phyloP scores from a whole-genome alignment of 352 stramenopile genomes.

The Paralagenidium karlingii region DNA sequence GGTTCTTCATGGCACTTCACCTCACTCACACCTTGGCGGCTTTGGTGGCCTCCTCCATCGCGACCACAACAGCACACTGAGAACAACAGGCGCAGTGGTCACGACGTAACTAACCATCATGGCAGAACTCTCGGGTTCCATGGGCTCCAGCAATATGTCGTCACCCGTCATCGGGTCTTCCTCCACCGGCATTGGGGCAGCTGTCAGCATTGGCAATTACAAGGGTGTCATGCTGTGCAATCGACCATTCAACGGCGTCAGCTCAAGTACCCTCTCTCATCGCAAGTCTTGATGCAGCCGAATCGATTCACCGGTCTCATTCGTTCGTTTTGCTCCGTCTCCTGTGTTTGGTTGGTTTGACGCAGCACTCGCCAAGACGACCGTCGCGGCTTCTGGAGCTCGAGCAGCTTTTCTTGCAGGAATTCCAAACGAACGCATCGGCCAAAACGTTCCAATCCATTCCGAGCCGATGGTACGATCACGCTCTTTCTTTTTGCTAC shows the following conservation, averaged over 20 bases:
- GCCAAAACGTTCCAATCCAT: slow-evolving; percentile 72
- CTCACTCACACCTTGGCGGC: too few relatives aligned
- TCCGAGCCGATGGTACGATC: slow-evolving; percentile 38
- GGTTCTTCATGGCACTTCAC: too few relatives aligned
- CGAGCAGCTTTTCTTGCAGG: slow-evolving; percentile 50
- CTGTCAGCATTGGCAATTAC: slow-evolving; percentile 80
- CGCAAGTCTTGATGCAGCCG: background rate
- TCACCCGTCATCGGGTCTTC: too few relatives aligned
- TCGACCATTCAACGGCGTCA: slow-evolving; percentile 84
- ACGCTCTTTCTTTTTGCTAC: too few relatives aligned
- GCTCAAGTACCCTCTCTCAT: slow-evolving; percentile 26
- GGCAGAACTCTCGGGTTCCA: too few relatives aligned
- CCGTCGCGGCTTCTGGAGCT: background rate
- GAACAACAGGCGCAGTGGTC: too few relatives aligned
- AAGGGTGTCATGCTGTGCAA: slow-evolving; percentile 95
- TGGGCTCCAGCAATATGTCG: too few relatives aligned
- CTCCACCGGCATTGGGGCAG: background rate
- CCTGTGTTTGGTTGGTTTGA: background rate
- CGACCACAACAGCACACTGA: too few relatives aligned
- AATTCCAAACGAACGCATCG: slow-evolving; percentile 49
- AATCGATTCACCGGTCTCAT: background rate
- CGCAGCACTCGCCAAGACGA: slow-evolving; percentile 44
- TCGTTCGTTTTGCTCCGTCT: too few relatives aligned
- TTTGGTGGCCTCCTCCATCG: too few relatives aligned
- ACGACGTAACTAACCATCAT: too few relatives aligned